Evolutionary conservation across 2,329 filamentous ascomycete genomes (phyloP).

Genomic region (Ascochyta koolunga): DNA sequence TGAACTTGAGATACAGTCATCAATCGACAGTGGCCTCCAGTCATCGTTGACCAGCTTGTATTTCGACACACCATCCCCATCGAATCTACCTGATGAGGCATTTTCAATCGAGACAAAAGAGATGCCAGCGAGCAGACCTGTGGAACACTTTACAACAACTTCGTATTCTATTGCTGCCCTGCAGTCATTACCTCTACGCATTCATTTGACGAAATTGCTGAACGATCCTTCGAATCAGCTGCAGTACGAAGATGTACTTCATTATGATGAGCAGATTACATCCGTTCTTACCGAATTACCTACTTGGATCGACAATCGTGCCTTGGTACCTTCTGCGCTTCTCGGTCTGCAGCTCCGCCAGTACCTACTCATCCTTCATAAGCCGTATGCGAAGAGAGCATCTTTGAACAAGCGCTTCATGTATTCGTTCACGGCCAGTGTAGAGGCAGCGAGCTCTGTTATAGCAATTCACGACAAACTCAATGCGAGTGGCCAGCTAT

Average conservation of each 20-base stretch:
- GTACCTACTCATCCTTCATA: slow-evolving; percentile 44
- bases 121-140: slow-evolving; percentile 30
- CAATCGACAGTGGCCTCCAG: slow-evolving; percentile 62
- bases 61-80: slow-evolving; percentile 57
- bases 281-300: slow-evolving; percentile 30
- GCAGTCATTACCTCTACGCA: slow-evolving; percentile 39
- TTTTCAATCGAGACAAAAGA: slow-evolving; percentile 41
- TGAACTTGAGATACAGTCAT: slow-evolving; percentile 63
- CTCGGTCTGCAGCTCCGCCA: slow-evolving; percentile 43
- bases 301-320: slow-evolving; percentile 28
- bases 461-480: slow-evolving; percentile 33
- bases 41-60: slow-evolving; percentile 50
- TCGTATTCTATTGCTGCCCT: slow-evolving; percentile 35
- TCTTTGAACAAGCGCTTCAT: slow-evolving; percentile 32
- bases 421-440: slow-evolving; percentile 40
- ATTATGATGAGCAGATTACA: slow-evolving; percentile 41
- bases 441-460: slow-evolving; percentile 38
- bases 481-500: slow-evolving; percentile 25
- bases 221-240: slow-evolving; percentile 40
- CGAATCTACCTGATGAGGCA: slow-evolving; percentile 59
- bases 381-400: slow-evolving; percentile 39
- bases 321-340: slow-evolving; percentile 27
- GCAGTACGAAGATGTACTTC: slow-evolving; percentile 41
- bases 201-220: slow-evolving; percentile 40
- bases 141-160: slow-evolving; percentile 38